These are phyloP conservation scores for Thielaviopsis ethacetica DNA, from an alignment of 2,329 filamentous ascomycete genomes.

Conservation along the genomic window DNA sequence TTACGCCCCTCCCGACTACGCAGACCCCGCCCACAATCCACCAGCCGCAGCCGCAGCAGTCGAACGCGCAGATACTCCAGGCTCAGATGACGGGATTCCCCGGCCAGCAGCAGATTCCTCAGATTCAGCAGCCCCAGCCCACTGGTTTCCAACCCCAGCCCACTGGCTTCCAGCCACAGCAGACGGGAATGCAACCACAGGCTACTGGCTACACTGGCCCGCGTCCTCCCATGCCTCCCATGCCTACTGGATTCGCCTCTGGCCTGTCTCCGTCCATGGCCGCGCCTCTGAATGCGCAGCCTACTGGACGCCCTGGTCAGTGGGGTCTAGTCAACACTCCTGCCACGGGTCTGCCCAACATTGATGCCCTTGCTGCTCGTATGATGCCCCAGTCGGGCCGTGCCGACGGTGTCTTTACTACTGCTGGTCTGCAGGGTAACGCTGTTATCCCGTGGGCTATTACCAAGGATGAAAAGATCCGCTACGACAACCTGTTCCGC, in stretches of 20 bases:
- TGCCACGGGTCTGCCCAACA: slow-evolving; percentile 75
- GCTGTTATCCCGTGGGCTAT: slow-evolving; percentile 97
- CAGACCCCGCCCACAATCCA: slow-evolving; percentile 39
- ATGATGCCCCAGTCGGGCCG: slow-evolving; percentile 97
- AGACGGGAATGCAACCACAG: slow-evolving; percentile 45
- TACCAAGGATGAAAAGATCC: slow-evolving; percentile 94
- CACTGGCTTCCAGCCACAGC: slow-evolving; percentile 28
- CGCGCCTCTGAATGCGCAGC: slow-evolving; percentile 69
- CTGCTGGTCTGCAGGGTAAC: slow-evolving; percentile 76
- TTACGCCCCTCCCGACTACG: slow-evolving; percentile 30
- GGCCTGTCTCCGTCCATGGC: slow-evolving; percentile 45
- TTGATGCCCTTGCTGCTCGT: slow-evolving; percentile 76
- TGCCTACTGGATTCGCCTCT: slow-evolving; percentile 47
- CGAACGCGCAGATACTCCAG: slow-evolving; percentile 49
- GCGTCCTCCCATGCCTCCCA: slow-evolving; percentile 75
- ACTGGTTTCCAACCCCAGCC: slow-evolving; percentile 28
- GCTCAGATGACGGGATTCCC: slow-evolving; percentile 55
- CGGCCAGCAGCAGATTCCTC: slow-evolving; percentile 22
- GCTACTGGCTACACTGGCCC: slow-evolving; percentile 56
- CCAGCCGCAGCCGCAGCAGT: slow-evolving; percentile 58
- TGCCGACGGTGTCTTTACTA: slow-evolving; percentile 68
- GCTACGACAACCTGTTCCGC: slow-evolving; percentile 87
- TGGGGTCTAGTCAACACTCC: slow-evolving; percentile 98
- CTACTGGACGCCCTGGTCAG: slow-evolving; percentile 81
- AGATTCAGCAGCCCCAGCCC: slow-evolving; percentile 6